Evolutionary conservation across 1,284 basidiomycete genomes (phyloP).

Genomic region (Takashimella tepidaria): DNA sequence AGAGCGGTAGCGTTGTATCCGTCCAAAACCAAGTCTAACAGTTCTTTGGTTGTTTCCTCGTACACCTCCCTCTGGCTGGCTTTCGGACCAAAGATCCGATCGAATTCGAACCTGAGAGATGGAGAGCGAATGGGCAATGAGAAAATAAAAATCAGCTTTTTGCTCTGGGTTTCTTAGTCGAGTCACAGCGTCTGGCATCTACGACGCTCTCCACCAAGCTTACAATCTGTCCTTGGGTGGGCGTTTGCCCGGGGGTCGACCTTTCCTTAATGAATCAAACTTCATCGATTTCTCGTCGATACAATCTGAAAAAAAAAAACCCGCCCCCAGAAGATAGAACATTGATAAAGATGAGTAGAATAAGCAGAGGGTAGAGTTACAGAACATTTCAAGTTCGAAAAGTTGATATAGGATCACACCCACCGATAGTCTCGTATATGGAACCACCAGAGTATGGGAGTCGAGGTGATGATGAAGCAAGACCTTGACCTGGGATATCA

Average conservation of each 20-base stretch:
- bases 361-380: too few species aligned
- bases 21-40: slow-evolving; percentile 75
- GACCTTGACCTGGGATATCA: neutral
- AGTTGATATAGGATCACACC: neutral
- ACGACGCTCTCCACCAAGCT: too few species aligned
- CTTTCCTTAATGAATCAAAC: neutral
- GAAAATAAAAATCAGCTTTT: neutral
- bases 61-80: slow-evolving; percentile 80
- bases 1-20: slow-evolving; percentile 97
- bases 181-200: too few species aligned
- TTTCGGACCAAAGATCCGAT: slow-evolving; percentile 36
- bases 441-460: neutral
- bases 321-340: too few species aligned
- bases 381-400: too few species aligned
- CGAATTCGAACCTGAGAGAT: neutral
- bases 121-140: too few species aligned
- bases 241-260: neutral
- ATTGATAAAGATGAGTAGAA: too few species aligned
- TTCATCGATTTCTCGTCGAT: neutral
- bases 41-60: slow-evolving; percentile 71
- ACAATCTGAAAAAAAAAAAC: neutral
- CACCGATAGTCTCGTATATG: neutral
- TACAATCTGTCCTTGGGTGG: neutral
- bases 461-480: neutral
- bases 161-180: too few species aligned